Evolutionary conservation across 2,329 filamentous ascomycete species (phyloP).

Genomic region (Pseudogymnoascus sp.): DNA sequence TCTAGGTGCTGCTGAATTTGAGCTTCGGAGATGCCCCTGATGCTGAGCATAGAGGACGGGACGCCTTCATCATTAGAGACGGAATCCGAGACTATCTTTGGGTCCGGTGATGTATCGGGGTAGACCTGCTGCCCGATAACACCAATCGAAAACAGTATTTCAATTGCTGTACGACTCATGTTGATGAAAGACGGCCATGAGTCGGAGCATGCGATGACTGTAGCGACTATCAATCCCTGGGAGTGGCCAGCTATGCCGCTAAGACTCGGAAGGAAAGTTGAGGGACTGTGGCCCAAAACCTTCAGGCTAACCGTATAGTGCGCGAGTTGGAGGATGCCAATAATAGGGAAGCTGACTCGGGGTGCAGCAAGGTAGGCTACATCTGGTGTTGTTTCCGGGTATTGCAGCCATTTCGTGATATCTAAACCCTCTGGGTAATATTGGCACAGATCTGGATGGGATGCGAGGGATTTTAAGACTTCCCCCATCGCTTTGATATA

Average conservation of each 20-base stretch:
- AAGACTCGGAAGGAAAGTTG: conserved; percentile 75
- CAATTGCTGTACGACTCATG: conserved; percentile 70
- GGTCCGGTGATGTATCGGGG: conserved; percentile 86
- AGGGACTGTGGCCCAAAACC: conserved; percentile 80
- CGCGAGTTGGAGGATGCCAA: conserved; percentile 89
- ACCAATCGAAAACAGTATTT: conserved; percentile 97
- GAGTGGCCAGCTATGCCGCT: conserved; percentile 91
- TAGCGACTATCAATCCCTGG: conserved; percentile 92
- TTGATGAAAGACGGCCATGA: conserved; percentile 89
- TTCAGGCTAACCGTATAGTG: conserved; percentile 95
- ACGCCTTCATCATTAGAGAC: conserved; percentile 64
- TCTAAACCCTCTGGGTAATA: too few species aligned
- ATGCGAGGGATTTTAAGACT: too few species aligned
- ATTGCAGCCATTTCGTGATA: too few species aligned
- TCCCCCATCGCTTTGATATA: too few species aligned
- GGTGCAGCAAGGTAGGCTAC: too few species aligned
- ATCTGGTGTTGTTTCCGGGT: too few species aligned
- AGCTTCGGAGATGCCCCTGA: conserved; percentile 21
- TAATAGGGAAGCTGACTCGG: conserved; percentile 81
- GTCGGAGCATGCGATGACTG: conserved; percentile 79
- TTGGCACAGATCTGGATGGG: too few species aligned
- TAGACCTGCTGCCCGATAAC: conserved; percentile 95
- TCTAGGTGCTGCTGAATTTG: conserved; percentile 21
- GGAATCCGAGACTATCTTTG: conserved; percentile 84
- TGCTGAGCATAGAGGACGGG: conserved; percentile 27